Base-by-base conservation (phyloP, 1,284 basidiomycete genomes). In the Tranzscheliella williamsii region DNA sequence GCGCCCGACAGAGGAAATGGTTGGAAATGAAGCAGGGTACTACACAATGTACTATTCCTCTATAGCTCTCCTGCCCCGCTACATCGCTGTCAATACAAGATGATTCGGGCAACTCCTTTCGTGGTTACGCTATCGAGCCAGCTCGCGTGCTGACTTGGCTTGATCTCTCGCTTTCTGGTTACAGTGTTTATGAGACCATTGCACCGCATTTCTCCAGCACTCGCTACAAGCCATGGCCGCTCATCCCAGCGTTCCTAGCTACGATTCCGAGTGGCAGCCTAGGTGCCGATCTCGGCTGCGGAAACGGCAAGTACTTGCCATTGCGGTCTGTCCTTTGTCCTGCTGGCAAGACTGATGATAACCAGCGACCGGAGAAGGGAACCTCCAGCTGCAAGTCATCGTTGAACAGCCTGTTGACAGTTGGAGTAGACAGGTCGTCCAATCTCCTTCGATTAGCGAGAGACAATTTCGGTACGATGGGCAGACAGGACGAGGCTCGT, bases 201-300 rank as follows among this genome's bases (percentile, higher is more conserved):
- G 93, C 93, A 0, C 79, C 84, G 5, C 93, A 96, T 79, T 96
- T 96, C 78, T 90, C 91, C 6, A 87, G 87, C 15, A 97, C 93
- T 4, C 84, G 93, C 27, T 93, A 96, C 81, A 96, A 96, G 87
- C 92, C 92, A 51, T 99, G 94, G 94, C 94, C 94, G 0, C 85
- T 97, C 53, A 90, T 97, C 37, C 83, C 87, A 9, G 77, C 80
- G 16, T 99, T 97, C 76, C 82, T 98, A 27, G 81, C 83, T 5
- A 83, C 83, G 15, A 76, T 97, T 2, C 85, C 89, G 3, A 79
- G 85, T 7, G 87, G 90, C 18, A 88, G 85, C 76, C 79, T 97
- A 18, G 94, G 95, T 5, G 84, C 96, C 13, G 95, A 99, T 78
- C 87, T 91, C 11, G 95, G 95, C 7, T 93, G 91, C 16, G 95